These are phyloP conservation scores for Phaeomoniella chlamydospora DNA, from an alignment of 2,329 filamentous ascomycete species.

Conservation along the genomic window DNA sequence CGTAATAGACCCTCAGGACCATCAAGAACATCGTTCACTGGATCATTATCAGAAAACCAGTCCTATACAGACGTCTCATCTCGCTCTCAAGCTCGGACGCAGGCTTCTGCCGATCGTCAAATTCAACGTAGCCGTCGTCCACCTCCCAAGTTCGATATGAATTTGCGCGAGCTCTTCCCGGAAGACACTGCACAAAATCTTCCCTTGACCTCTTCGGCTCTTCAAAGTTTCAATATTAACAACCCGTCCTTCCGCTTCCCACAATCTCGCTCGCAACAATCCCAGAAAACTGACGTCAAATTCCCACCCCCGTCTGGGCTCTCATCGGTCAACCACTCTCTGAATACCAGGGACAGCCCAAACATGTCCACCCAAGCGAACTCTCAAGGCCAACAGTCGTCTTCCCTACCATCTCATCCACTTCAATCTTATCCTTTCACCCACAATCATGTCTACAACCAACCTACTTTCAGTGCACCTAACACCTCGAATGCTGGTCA, in stretches of 20 bases:
- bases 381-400: constrained; percentile 2
- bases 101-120: neutral
- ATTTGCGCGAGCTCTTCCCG: constrained; percentile 35
- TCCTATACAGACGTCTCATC: constrained; percentile 5
- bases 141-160: constrained; percentile 28
- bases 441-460: neutral
- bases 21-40: neutral
- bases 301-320: neutral
- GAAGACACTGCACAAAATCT: constrained; percentile 25
- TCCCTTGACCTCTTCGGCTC: constrained; percentile 15
- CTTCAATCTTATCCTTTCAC: constrained; percentile 1
- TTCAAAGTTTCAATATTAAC: constrained; percentile 12
- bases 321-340: constrained; percentile 1
- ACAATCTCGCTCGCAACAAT: constrained; percentile 2
- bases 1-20: constrained; percentile 8
- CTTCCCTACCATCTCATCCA: neutral
- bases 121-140: neutral
- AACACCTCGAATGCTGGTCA: constrained; percentile 8
- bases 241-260: constrained; percentile 1
- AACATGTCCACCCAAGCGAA: constrained; percentile 1
- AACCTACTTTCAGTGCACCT: neutral
- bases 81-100: constrained; percentile 1
- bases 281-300: constrained; percentile 14
- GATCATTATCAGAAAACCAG: neutral
- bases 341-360: constrained; percentile 6